phyloP scores from a whole-genome alignment of 2,329 filamentous ascomycete genomes.

The Phyllosticta ampelicida region DNA sequence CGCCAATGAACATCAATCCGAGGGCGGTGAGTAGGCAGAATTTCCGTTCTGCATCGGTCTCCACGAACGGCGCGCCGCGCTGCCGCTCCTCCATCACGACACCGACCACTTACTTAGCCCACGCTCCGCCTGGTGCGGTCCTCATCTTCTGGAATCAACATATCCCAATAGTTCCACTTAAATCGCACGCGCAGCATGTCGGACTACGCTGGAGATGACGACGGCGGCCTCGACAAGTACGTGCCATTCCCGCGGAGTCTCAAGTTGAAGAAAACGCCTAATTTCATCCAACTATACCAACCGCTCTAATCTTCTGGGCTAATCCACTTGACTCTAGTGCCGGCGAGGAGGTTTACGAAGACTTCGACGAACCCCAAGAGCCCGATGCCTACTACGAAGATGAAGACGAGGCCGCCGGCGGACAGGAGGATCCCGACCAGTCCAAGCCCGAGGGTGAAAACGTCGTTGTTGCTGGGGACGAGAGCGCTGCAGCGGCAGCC shows the following conservation, averaged over 20 bases:
- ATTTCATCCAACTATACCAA: not conserved
- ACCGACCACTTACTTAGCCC: not conserved
- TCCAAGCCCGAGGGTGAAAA: constrained; percentile 16
- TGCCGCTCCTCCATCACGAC: constrained; percentile 3
- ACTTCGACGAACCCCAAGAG: constrained; percentile 46
- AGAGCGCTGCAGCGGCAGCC: constrained; percentile 31
- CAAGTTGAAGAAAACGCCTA: not conserved
- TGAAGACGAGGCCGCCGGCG: constrained; percentile 44
- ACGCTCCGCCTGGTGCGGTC: constrained; percentile 1
- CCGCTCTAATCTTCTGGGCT: not conserved
- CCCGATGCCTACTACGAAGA: constrained; percentile 55
- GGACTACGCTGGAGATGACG: constrained; percentile 34
- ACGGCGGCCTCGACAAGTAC: constrained; percentile 20
- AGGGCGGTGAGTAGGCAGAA: not conserved
- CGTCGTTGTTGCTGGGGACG: constrained; percentile 41
- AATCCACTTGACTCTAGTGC: not conserved
- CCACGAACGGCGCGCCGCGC: not conserved
- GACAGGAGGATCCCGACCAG: constrained; percentile 24
- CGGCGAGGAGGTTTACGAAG: constrained; percentile 9
- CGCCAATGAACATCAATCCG: not conserved
- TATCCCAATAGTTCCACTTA: not conserved
- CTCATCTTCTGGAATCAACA: not conserved
- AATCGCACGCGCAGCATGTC: constrained; percentile 26
- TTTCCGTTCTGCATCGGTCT: not conserved
- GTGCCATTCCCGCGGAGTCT: not conserved